Conservation (phyloP, 2,329 filamentous ascomycete genomes). For the Claviceps spartinae region DNA sequence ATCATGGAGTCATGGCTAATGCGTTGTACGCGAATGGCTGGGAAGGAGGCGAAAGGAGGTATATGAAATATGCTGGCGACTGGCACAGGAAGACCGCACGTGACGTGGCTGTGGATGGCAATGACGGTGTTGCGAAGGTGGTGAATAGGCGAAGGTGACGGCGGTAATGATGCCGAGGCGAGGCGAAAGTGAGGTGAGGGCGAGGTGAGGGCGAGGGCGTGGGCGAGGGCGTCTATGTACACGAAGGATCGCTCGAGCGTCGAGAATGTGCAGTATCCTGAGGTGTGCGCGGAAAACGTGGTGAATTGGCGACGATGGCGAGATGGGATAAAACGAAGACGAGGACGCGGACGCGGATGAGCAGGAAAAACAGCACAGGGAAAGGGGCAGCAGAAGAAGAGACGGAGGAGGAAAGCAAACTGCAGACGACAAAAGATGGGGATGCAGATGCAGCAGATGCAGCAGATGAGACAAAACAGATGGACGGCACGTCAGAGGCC, state of each 20-base stretch:
- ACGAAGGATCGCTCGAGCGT: neutral
- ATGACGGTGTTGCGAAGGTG: neutral
- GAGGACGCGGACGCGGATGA: neutral
- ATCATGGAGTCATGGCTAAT: constrained; percentile 5
- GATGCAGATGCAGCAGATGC: neutral
- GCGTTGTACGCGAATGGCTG: neutral
- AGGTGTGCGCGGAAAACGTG: neutral
- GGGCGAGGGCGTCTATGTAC: neutral
- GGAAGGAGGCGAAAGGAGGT: neutral
- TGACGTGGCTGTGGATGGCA: neutral
- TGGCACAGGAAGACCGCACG: neutral
- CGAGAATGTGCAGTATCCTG: neutral
- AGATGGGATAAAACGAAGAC: neutral
- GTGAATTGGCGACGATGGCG: neutral
- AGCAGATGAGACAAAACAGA: neutral
- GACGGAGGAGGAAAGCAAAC: neutral
- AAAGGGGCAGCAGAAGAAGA: neutral
- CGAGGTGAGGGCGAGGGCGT: neutral
- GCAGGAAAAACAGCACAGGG: neutral
- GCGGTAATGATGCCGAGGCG: neutral
- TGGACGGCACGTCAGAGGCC: neutral
- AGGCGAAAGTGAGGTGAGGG: neutral
- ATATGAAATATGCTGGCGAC: neutral
- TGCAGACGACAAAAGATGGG: neutral
- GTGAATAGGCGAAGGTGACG: neutral